phyloP scores from a whole-genome alignment of 768 basidiomycete species.

The Tephrocybe sp. region DNA sequence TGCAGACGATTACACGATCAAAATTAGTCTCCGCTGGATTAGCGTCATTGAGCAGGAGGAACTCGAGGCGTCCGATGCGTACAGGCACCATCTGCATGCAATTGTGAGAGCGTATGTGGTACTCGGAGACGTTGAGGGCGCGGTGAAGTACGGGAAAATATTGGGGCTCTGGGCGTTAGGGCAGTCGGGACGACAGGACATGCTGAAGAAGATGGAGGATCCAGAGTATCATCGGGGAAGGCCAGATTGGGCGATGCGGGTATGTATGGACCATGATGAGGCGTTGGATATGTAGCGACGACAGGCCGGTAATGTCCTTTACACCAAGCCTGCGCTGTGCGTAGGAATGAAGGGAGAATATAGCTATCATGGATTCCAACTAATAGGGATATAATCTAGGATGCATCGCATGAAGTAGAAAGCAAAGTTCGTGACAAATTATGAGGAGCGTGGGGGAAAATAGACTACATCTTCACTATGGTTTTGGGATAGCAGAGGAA shows the following conservation, averaged over 20 bases:
- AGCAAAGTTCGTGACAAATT: neutral
- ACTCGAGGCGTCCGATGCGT: constrained; percentile 18
- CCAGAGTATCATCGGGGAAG: constrained; percentile 11
- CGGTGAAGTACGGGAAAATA: constrained; percentile 17
- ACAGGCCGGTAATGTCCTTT: too few relatives aligned
- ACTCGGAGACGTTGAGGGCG: constrained; percentile 15
- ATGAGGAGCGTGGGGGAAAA: neutral
- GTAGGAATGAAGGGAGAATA: too few relatives aligned
- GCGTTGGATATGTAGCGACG: neutral
- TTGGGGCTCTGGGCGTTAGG: constrained; percentile 15
- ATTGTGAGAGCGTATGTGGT: constrained; percentile 18
- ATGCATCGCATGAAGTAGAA: too few relatives aligned
- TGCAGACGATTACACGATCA: constrained; percentile 19
- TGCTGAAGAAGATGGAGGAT: constrained; percentile 11
- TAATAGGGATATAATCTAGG: too few relatives aligned
- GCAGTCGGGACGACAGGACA: constrained; percentile 14
- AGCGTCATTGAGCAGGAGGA: constrained; percentile 17
- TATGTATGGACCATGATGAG: constrained; percentile 5
- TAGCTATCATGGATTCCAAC: too few relatives aligned
- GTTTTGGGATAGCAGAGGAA: neutral
- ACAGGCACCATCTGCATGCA: constrained; percentile 17
- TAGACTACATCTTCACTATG: neutral
- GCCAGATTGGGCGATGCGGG: constrained; percentile 11
- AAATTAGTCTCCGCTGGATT: constrained; percentile 19
- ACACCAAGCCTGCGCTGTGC: too few relatives aligned